Conservation (phyloP, 2,329 filamentous ascomycete genomes). For the Fusarium nodosum region DNA sequence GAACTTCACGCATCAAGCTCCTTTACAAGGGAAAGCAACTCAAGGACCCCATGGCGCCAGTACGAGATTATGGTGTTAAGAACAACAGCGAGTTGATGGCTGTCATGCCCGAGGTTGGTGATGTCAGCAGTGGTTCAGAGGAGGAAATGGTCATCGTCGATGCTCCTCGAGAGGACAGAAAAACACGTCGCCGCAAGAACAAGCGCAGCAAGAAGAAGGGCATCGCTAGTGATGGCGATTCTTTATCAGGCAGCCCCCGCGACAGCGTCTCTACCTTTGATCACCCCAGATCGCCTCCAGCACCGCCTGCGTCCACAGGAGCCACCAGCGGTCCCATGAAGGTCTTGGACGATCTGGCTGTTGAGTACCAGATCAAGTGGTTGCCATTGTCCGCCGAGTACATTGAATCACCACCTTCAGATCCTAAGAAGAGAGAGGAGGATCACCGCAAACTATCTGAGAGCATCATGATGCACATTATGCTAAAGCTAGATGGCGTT, state of each 20-base stretch:
- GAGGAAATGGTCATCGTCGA: conserved; percentile 63
- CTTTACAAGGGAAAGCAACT: conserved; percentile 80
- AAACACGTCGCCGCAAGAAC: conserved; percentile 58
- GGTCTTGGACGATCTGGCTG: conserved; percentile 75
- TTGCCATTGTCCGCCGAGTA: conserved; percentile 76
- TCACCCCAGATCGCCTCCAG: conserved; percentile 45
- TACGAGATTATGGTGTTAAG: conserved; percentile 72
- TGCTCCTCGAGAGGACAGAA: conserved; percentile 52
- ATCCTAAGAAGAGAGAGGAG: conserved; percentile 76
- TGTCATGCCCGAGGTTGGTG: conserved; percentile 58
- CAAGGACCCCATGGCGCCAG: conserved; percentile 71
- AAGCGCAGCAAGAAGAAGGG: conserved; percentile 56
- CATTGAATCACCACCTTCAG: conserved; percentile 71
- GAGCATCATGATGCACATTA: conserved; percentile 79
- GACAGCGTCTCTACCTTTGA: conserved; percentile 60
- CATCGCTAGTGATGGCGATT: conserved; percentile 54
- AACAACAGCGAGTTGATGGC: conserved; percentile 71
- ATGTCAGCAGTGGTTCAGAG: conserved; percentile 57
- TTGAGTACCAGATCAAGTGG: conserved; percentile 73
- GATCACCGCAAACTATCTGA: conserved; percentile 83
- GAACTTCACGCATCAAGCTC: conserved; percentile 70
- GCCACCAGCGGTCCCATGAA: conserved; percentile 58
- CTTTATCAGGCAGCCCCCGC: conserved; percentile 58
- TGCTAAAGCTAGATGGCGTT: conserved; percentile 82
- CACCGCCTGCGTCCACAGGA: conserved; percentile 44